Evolutionary conservation across 2,329 filamentous ascomycete species (phyloP).

Genomic region (Teratosphaeria viscida): DNA sequence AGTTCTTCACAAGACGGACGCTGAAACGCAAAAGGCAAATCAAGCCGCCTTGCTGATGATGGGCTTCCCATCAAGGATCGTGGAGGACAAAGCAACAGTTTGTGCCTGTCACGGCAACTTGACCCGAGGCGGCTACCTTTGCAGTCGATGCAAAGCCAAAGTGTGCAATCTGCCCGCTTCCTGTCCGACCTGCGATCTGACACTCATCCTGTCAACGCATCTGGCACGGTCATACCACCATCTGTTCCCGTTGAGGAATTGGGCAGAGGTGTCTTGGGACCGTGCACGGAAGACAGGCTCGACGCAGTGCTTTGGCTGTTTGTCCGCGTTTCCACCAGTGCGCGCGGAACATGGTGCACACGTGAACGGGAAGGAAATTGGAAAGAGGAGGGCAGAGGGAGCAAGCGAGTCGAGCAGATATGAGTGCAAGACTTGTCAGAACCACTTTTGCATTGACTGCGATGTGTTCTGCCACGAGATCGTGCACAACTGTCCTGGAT

Average conservation of each 20-base stretch:
- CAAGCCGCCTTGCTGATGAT: conserved; percentile 71
- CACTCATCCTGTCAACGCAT: conserved; percentile 87
- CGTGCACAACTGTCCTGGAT: conserved; percentile 91
- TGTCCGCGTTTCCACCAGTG: conserved; percentile 55
- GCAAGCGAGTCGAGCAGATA: conserved; percentile 83
- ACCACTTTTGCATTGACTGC: conserved; percentile 97
- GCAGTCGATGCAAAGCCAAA: conserved; percentile 77
- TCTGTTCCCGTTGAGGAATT: conserved; percentile 80
- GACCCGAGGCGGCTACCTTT: conserved; percentile 75
- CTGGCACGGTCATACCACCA: conserved; percentile 89
- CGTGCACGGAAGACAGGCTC: conserved; percentile 44
- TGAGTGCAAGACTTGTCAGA: conserved; percentile 72
- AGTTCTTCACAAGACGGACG: conserved; percentile 50
- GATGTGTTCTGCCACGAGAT: conserved; percentile 92
- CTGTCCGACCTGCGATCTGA: conserved; percentile 83
- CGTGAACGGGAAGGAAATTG: too few species aligned
- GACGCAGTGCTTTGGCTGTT: conserved; percentile 66
- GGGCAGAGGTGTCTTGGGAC: conserved; percentile 79
- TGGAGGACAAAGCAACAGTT: conserved; percentile 61
- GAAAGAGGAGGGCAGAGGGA: conserved; percentile 27
- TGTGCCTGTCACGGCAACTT: conserved; percentile 87
- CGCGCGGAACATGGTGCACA: conserved; percentile 17
- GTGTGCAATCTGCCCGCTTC: conserved; percentile 85
- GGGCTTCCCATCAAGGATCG: conserved; percentile 85
- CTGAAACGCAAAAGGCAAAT: conserved; percentile 27